Evolutionary conservation across 2,329 filamentous ascomycete species (phyloP).

Genomic region (Chaetomiaceae sp.): DNA sequence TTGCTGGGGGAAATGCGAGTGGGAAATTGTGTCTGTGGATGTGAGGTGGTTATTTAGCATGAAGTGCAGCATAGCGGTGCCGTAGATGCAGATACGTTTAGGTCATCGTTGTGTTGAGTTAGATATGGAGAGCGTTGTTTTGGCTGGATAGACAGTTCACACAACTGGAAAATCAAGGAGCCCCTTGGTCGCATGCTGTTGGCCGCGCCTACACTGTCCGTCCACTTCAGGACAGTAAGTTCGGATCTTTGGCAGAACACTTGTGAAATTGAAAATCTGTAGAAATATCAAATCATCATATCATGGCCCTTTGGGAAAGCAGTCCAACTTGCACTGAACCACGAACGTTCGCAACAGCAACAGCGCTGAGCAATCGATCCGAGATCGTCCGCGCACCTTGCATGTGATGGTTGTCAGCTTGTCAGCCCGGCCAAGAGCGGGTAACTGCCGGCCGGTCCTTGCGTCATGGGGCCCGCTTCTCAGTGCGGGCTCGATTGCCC

Average conservation of each 20-base stretch:
- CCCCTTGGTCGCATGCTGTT: background rate
- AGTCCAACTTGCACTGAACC: too few relatives aligned
- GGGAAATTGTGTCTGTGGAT: constrained; percentile 92
- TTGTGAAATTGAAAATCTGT: too few relatives aligned
- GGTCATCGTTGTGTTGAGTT: too few relatives aligned
- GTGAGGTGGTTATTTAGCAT: constrained; percentile 48
- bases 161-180: background rate
- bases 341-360: background rate
- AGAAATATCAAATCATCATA: too few relatives aligned
- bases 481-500: background rate
- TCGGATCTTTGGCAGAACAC: too few relatives aligned
- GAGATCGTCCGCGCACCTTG: background rate
- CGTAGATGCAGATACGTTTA: too few relatives aligned
- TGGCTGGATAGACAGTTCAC: too few relatives aligned
- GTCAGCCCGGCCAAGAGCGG: background rate
- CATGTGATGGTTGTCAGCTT: background rate
- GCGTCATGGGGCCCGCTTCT: constrained; percentile 11
- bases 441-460: constrained; percentile 1
- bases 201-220: background rate
- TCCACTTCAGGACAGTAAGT: too few relatives aligned
- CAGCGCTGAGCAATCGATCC: background rate
- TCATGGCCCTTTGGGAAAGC: too few relatives aligned
- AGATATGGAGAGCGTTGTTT: too few relatives aligned
- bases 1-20: constrained; percentile 84
- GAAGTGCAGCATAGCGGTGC: too few relatives aligned